These are phyloP conservation scores for Borovskyia barvae DNA, from an alignment of 208 protist species.

Conservation along the genomic window DNA sequence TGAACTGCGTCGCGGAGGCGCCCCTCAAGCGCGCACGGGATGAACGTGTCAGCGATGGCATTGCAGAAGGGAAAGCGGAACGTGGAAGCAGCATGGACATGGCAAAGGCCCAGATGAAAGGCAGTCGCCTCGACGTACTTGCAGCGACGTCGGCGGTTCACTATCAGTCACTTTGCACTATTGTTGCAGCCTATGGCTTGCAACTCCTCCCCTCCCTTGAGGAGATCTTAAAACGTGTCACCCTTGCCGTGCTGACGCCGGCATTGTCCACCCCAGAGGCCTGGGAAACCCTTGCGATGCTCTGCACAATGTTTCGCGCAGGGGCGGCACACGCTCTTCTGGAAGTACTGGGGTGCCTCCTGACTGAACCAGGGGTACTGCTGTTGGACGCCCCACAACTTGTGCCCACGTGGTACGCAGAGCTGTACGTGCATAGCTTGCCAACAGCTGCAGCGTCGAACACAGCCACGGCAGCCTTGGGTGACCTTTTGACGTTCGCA, in stretches of 20 bases:
- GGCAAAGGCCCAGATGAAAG: neutral
- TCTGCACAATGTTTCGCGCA: conserved; percentile 52
- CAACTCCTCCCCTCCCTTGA: conserved; percentile 61
- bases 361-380: conserved; percentile 42
- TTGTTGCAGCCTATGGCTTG: conserved; percentile 33
- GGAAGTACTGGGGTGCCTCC: conserved; percentile 51
- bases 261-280: conserved; percentile 32
- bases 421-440: conserved; percentile 11
- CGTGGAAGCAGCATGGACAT: neutral
- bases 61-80: too few relatives aligned
- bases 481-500: conserved; percentile 12
- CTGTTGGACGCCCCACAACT: conserved; percentile 48
- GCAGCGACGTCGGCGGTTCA: conserved; percentile 50
- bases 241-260: conserved; percentile 45
- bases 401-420: conserved; percentile 25
- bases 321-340: conserved; percentile 41
- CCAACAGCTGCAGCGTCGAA: conserved; percentile 13
- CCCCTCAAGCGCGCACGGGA: conserved; percentile 12
- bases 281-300: conserved; percentile 56
- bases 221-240: conserved; percentile 42
- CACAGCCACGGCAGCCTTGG: conserved; percentile 3
- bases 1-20: neutral
- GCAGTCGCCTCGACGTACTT: conserved; percentile 35
- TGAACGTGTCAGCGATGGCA: neutral
- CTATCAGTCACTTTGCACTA: conserved; percentile 28